These are phyloP conservation scores for Chaetomium strumarium DNA, from an alignment of 2,329 filamentous ascomycete species.

Conservation along the genomic window DNA sequence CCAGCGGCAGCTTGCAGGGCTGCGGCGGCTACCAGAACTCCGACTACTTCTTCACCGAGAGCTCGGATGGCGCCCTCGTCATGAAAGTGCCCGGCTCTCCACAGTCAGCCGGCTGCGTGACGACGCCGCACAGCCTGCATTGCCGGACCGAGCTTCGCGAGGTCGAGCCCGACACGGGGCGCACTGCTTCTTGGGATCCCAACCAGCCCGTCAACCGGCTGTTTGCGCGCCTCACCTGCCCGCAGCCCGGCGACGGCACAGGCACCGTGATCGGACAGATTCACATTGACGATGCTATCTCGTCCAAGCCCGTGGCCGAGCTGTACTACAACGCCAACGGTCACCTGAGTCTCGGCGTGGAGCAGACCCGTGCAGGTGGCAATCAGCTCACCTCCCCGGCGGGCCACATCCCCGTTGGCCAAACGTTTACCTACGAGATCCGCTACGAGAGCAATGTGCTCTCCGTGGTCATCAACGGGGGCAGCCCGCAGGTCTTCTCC, in stretches of 20 bases:
- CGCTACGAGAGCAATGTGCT: slow-evolving; percentile 3
- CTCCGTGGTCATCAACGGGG: slow-evolving; percentile 1
- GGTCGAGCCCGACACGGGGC: neutral
- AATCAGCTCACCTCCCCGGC: neutral
- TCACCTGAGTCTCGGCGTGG: neutral
- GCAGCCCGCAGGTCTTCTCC: neutral
- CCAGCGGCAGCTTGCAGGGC: neutral
- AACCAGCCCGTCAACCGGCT: neutral
- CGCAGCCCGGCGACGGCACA: neutral
- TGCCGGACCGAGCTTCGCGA: slow-evolving; percentile 6
- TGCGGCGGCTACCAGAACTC: slow-evolving; percentile 2
- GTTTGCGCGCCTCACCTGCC: neutral
- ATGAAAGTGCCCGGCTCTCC: slow-evolving; percentile 5
- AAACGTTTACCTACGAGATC: slow-evolving; percentile 5
- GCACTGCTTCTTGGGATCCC: neutral
- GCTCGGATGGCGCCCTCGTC: neutral
- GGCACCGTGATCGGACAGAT: slow-evolving; percentile 5
- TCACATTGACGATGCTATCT: slow-evolving; percentile 4
- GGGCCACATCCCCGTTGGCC: neutral
- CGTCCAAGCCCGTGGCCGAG: slow-evolving; percentile 2
- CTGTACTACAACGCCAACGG: slow-evolving; percentile 3
- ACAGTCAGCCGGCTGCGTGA: slow-evolving; percentile 1
- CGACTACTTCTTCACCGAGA: slow-evolving; percentile 1
- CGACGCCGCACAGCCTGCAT: slow-evolving; percentile 7
- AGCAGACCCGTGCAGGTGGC: neutral